These are phyloP conservation scores for Astrocystis sublimbata DNA, from an alignment of 495 filamentous ascomycete species.

Conservation along the genomic window DNA sequence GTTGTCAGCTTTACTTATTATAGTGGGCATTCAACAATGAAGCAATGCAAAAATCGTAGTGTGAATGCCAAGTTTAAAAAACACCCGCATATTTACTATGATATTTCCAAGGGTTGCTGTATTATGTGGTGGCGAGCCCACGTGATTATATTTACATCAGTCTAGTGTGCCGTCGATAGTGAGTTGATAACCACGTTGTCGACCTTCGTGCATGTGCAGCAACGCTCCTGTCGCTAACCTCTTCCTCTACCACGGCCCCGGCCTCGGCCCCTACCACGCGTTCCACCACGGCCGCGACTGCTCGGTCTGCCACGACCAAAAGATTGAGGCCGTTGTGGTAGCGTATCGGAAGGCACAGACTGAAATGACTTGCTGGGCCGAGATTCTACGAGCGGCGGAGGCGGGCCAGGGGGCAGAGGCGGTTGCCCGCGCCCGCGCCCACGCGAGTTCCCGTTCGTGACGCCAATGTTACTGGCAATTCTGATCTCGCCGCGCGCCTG, in stretches of 20 bases:
- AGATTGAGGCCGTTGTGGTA: conserved; percentile 24
- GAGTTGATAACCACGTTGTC: neutral
- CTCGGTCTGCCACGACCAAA: conserved; percentile 6
- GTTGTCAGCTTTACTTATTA: no score
- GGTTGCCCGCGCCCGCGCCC: conserved; percentile 15
- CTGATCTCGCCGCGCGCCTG: conserved; percentile 29
- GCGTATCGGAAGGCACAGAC: conserved; percentile 18
- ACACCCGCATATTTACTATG: neutral
- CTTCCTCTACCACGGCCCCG: conserved; percentile 30
- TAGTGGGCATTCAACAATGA: no score
- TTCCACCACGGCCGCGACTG: conserved; percentile 20
- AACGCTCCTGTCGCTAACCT: conserved; percentile 9
- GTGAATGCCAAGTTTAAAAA: neutral
- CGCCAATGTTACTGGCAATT: conserved; percentile 32
- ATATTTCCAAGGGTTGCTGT: neutral
- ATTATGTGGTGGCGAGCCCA: neutral
- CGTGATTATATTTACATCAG: neutral
- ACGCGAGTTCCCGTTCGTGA: conserved; percentile 4
- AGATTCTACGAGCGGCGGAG: conserved; percentile 17
- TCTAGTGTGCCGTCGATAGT: neutral
- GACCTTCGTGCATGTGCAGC: neutral
- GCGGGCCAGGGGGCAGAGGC: conserved; percentile 31
- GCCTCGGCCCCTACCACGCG: conserved; percentile 24
- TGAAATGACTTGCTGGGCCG: conserved; percentile 16
- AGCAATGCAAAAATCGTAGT: no score